Conservation (phyloP, 192 early-diverging fungal genomes). For the Jimgerdemannia flammicorona region DNA sequence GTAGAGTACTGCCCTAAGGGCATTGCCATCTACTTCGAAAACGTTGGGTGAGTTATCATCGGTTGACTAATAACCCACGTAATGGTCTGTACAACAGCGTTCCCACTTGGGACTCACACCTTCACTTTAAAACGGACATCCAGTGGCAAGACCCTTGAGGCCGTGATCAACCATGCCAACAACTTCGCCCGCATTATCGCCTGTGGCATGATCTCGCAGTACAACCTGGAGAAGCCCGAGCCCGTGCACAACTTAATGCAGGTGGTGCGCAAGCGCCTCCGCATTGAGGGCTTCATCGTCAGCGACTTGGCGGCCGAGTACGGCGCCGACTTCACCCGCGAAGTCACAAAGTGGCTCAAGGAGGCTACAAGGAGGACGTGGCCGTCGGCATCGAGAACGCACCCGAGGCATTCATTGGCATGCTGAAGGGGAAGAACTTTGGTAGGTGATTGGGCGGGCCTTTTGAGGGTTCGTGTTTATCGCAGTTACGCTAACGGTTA, state of each 20-base stretch:
- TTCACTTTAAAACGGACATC: neutral
- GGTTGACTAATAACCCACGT: neutral
- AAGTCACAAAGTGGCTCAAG: constrained; percentile 53
- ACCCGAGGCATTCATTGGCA: constrained; percentile 53
- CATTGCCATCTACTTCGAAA: constrained; percentile 86
- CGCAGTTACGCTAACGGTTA: too few species aligned
- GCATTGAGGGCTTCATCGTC: constrained; percentile 67
- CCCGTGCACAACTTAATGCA: constrained; percentile 51
- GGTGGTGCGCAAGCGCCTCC: constrained; percentile 53
- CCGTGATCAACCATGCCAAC: constrained; percentile 63
- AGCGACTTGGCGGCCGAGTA: constrained; percentile 39
- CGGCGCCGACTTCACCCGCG: constrained; percentile 49
- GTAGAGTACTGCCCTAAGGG: constrained; percentile 66
- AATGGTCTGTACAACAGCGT: too few species aligned
- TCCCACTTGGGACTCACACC: neutral
- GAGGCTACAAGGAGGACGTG: constrained; percentile 54
- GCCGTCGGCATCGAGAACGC: constrained; percentile 64
- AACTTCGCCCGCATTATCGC: constrained; percentile 60
- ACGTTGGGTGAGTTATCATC: constrained; percentile 48
- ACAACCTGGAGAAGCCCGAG: constrained; percentile 46
- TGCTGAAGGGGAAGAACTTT: constrained; percentile 66
- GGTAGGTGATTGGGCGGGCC: constrained; percentile 31
- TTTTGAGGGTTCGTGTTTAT: too few species aligned
- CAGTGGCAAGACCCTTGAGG: constrained; percentile 71
- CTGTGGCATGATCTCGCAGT: constrained; percentile 75